phyloP scores from a whole-genome alignment of 2,329 filamentous ascomycete species.

The Pseudogymnoascus sp. region DNA sequence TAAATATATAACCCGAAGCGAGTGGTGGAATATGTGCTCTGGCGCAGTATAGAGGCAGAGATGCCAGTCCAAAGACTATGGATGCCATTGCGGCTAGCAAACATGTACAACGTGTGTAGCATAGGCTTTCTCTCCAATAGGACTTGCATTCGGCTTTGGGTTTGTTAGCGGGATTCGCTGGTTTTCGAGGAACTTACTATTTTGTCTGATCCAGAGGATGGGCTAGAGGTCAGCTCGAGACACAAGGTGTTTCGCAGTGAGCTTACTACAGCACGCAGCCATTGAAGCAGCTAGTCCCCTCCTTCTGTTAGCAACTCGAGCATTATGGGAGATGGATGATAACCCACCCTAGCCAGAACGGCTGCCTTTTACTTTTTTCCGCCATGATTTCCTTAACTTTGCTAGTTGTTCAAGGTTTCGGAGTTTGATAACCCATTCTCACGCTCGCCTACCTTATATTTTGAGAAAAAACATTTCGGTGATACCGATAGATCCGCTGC shows the following conservation, averaged over 20 bases:
- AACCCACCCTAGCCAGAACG: background rate
- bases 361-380: background rate
- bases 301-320: background rate
- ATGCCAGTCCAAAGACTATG: slow-evolving; percentile 36
- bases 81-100: slow-evolving; percentile 34
- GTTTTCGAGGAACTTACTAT: slow-evolving; percentile 1
- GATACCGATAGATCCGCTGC: background rate
- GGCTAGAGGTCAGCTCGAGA: background rate
- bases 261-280: background rate
- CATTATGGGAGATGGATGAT: background rate
- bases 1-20: slow-evolving; percentile 35
- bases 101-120: slow-evolving; percentile 31
- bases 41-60: slow-evolving; percentile 36
- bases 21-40: slow-evolving; percentile 37
- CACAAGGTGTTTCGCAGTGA: background rate
- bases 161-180: background rate
- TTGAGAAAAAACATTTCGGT: background rate
- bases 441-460: background rate
- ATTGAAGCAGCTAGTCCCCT: background rate
- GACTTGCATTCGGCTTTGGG: slow-evolving; percentile 36
- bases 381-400: background rate
- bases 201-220: slow-evolving; percentile 8
- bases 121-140: slow-evolving; percentile 33
- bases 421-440: background rate
- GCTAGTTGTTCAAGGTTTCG: background rate